These are phyloP conservation scores for Litsea cubeba DNA, from an alignment of 164 flowering plant genomes.

Conservation along the genomic window DNA sequence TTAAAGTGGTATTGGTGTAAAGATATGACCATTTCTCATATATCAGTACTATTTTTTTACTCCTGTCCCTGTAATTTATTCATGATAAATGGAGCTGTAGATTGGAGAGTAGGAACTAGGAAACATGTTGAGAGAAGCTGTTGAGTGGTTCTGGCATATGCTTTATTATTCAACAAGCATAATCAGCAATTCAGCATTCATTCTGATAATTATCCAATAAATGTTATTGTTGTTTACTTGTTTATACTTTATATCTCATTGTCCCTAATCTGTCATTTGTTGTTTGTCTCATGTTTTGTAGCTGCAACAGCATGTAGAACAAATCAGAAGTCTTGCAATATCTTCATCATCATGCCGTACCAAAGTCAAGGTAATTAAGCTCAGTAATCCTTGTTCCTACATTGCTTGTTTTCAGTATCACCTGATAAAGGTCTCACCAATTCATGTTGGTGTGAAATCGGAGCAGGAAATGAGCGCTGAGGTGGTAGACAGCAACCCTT, in stretches of 20 bases:
- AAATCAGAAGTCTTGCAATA: slow-evolving; percentile 37
- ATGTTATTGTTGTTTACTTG: neutral
- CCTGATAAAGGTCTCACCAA: neutral
- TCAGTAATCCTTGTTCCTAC: neutral
- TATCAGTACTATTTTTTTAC: too few relatives aligned
- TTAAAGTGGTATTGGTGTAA: too few relatives aligned
- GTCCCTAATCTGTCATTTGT: neutral
- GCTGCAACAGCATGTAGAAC: slow-evolving; percentile 55
- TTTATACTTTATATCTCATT: neutral
- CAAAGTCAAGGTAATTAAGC: slow-evolving; percentile 65
- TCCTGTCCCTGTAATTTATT: too few relatives aligned
- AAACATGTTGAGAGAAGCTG: too few relatives aligned
- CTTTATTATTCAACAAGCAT: too few relatives aligned
- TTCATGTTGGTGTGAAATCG: slow-evolving; percentile 1
- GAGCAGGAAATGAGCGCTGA: slow-evolving; percentile 94
- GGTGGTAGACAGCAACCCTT: slow-evolving; percentile 96
- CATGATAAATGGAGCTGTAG: too few relatives aligned
- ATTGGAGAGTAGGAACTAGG: too few relatives aligned
- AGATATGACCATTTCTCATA: too few relatives aligned
- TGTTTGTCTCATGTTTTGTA: slow-evolving; percentile 22
- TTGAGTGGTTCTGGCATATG: neutral
- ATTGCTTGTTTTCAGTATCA: neutral
- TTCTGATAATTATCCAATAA: neutral
- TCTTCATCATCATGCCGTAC: slow-evolving; percentile 46
- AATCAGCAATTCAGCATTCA: neutral